These are phyloP conservation scores for Rhizopogon vinicolor DNA, from an alignment of 768 basidiomycete species.

Conservation along the genomic window DNA sequence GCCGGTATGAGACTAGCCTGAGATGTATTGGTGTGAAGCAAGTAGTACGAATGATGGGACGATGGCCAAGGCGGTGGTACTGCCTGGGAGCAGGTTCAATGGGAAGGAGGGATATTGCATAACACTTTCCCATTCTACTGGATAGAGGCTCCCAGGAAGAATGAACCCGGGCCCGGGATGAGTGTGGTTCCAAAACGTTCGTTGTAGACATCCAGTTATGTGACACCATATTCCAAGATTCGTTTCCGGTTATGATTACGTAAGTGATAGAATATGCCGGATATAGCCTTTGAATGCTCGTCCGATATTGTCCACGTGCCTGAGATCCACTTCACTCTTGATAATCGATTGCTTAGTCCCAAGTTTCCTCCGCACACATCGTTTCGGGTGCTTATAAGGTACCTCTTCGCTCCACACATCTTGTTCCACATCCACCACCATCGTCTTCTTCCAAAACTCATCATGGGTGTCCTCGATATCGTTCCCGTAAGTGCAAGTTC, in stretches of 20 bases:
- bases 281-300: neutral
- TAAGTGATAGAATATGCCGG: neutral
- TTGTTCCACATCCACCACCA: conserved; percentile 3
- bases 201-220: neutral
- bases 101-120: neutral
- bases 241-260: neutral
- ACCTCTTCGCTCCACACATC: neutral
- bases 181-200: neutral
- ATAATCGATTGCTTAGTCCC: neutral
- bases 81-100: conserved; percentile 5
- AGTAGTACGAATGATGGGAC: neutral
- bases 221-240: neutral
- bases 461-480: conserved; percentile 80
- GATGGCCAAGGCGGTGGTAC: neutral
- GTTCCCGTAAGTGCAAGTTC: conserved; percentile 61
- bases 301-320: no score
- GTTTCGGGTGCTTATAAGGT: conserved; percentile 3
- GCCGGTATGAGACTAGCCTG: conserved; percentile 4
- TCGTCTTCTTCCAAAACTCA: neutral
- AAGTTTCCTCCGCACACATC: neutral
- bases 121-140: no score
- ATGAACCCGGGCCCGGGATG: neutral
- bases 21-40: conserved; percentile 6
- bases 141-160: neutral
- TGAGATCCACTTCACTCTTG: neutral